Evolutionary conservation across 805 yeast species (phyloP).

Genomic region (Candida sithepensis): DNA sequence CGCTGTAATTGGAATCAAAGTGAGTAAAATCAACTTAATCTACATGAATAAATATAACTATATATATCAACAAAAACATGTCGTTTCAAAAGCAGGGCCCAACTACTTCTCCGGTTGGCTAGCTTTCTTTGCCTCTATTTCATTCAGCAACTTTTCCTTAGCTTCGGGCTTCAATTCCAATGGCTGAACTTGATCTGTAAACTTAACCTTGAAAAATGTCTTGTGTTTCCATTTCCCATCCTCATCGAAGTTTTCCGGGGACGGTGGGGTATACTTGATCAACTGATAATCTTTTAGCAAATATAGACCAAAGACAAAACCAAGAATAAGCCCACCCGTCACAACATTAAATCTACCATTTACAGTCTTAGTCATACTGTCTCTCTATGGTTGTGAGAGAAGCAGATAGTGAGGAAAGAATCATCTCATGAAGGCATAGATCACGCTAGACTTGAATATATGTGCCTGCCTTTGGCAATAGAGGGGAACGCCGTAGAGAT

Average conservation of each 20-base stretch:
- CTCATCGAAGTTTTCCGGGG: slow-evolving; percentile 34
- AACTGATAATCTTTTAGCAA: slow-evolving; percentile 32
- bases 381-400: too few species aligned
- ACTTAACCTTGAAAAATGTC: slow-evolving; percentile 33
- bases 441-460: too few species aligned
- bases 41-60: background rate
- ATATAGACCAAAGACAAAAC: slow-evolving; percentile 27
- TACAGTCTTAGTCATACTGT: slow-evolving; percentile 17
- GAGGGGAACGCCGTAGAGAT: too few species aligned
- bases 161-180: slow-evolving; percentile 36
- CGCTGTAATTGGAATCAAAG: background rate
- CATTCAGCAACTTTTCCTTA: slow-evolving; percentile 8
- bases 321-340: slow-evolving; percentile 23
- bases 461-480: too few species aligned
- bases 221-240: slow-evolving; percentile 36
- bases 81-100: background rate
- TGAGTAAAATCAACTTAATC: background rate
- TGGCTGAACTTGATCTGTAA: slow-evolving; percentile 34
- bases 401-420: too few species aligned
- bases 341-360: slow-evolving; percentile 28
- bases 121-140: background rate
- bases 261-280: slow-evolving; percentile 38
- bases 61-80: background rate
- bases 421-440: too few species aligned
- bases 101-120: background rate